A percentile compares a stretch with the other conserved stretches of the same genome.
Conservation (phyloP, 139 green algal genomes). For the Edaphochlamys debaryana region DNA sequence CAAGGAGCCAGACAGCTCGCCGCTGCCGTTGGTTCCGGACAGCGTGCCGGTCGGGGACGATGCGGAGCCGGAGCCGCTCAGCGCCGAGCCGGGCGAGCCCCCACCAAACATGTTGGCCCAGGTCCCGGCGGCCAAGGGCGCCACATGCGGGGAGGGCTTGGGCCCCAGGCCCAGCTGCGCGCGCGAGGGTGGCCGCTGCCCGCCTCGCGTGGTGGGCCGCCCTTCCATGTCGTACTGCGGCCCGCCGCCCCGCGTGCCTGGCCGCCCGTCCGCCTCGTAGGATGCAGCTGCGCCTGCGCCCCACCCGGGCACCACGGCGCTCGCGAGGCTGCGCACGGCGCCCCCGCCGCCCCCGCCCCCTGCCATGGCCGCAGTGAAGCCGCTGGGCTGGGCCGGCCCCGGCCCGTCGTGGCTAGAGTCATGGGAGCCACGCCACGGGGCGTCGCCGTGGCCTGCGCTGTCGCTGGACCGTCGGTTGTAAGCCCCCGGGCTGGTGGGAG, state of each 20-base stretch:
- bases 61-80: neutral
- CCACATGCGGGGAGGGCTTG: neutral
- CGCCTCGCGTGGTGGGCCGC: conserved; percentile 34
- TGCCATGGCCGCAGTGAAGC: too few relatives aligned
- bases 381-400: too few relatives aligned
- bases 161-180: conserved; percentile 1
- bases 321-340: neutral
- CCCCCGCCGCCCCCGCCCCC: neutral
- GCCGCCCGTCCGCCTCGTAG: conserved; percentile 46
- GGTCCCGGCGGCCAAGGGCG: neutral
- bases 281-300: conserved; percentile 2
- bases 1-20: neutral
- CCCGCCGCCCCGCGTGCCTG: conserved; percentile 50
- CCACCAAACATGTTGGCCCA: conserved; percentile 15
- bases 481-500: neutral
- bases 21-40: neutral
- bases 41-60: neutral
- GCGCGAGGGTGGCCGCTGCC: conserved; percentile 25
- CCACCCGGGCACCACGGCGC: neutral
- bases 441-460: too few relatives aligned
- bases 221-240: conserved; percentile 44
- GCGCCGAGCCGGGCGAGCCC: neutral
- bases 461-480: too few relatives aligned
- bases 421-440: neutral
- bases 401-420: neutral